phyloP scores from a whole-genome alignment of 768 basidiomycete species.

The Russula ochroleuca region DNA sequence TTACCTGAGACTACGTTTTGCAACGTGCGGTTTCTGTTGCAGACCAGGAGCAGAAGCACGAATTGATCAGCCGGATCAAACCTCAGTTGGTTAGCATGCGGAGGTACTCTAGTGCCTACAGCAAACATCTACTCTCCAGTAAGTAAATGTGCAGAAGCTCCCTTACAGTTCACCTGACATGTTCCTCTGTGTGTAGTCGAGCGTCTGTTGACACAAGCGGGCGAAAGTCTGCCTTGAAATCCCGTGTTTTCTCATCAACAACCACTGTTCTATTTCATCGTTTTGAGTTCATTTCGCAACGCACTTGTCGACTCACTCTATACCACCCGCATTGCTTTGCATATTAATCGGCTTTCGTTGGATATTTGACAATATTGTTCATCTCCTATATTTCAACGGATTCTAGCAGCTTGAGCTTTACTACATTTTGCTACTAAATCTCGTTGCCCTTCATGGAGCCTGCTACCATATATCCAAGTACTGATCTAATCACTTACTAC shows the following conservation, averaged over 20 bases:
- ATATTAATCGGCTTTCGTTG: constrained; percentile 23
- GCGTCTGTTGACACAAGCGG: constrained; percentile 44
- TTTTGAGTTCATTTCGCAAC: constrained; percentile 13
- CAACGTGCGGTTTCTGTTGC: constrained; percentile 70
- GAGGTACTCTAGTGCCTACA: constrained; percentile 65
- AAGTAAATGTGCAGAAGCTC: constrained; percentile 33
- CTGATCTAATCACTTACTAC: constrained; percentile 19
- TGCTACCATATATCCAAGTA: constrained; percentile 20
- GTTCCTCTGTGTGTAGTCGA: constrained; percentile 48
- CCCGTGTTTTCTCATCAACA: constrained; percentile 2
- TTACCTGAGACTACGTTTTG: constrained; percentile 69
- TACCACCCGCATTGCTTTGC: constrained; percentile 20
- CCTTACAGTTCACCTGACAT: constrained; percentile 1
- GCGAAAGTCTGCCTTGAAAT: constrained; percentile 20
- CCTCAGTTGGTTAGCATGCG: constrained; percentile 69
- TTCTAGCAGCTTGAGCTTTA: constrained; percentile 12
- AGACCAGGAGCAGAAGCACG: constrained; percentile 67
- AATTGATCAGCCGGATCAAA: constrained; percentile 55
- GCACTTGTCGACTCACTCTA: constrained; percentile 20
- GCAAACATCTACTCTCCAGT: constrained; percentile 81
- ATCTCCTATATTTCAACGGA: constrained; percentile 11
- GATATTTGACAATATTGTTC: constrained; percentile 18
- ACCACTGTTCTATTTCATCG: constrained; percentile 12
- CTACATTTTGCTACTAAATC: constrained; percentile 16
- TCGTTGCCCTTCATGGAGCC: constrained; percentile 13